Conservation (phyloP, 139 green algal genomes). For the Chlorella sp. region DNA sequence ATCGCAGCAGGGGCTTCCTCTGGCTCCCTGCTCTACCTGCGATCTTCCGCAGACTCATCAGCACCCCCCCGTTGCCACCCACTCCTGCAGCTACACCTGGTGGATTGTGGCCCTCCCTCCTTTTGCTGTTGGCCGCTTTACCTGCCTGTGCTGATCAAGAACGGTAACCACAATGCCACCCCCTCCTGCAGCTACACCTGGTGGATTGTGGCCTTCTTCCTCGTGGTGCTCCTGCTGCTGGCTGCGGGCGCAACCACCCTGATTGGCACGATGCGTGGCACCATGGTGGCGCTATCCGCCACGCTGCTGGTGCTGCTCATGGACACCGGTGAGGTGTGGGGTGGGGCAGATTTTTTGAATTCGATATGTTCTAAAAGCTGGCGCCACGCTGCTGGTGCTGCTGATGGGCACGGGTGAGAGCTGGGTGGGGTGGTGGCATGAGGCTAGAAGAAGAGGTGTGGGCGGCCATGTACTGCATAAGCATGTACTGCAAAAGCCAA, state of each 20-base stretch:
- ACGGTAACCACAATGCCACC: background rate
- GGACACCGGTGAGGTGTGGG: conserved; percentile 38
- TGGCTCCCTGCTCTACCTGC: too few species aligned
- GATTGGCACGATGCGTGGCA: conserved; percentile 28
- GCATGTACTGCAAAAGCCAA: too few species aligned
- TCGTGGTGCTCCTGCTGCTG: conserved; percentile 38
- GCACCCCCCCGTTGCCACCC: background rate
- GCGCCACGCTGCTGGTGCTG: conserved; percentile 26
- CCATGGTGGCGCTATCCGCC: conserved; percentile 29
- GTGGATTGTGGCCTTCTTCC: conserved; percentile 42
- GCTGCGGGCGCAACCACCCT: background rate
- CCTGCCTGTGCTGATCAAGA: background rate
- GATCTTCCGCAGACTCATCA: too few species aligned
- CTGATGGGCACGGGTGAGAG: conserved; percentile 38
- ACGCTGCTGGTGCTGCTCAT: conserved; percentile 32
- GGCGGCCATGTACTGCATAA: too few species aligned
- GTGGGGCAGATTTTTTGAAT: too few species aligned
- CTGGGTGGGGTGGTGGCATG: too few species aligned
- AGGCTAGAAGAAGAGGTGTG: too few species aligned
- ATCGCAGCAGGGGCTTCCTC: too few species aligned
- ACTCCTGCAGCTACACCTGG: conserved; percentile 29
- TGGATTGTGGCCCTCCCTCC: too few species aligned
- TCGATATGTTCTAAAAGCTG: too few species aligned
- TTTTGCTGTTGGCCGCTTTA: background rate
- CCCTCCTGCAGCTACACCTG: background rate